phyloP scores from a whole-genome alignment of 768 basidiomycete species.

The Chalciporus piperatus region DNA sequence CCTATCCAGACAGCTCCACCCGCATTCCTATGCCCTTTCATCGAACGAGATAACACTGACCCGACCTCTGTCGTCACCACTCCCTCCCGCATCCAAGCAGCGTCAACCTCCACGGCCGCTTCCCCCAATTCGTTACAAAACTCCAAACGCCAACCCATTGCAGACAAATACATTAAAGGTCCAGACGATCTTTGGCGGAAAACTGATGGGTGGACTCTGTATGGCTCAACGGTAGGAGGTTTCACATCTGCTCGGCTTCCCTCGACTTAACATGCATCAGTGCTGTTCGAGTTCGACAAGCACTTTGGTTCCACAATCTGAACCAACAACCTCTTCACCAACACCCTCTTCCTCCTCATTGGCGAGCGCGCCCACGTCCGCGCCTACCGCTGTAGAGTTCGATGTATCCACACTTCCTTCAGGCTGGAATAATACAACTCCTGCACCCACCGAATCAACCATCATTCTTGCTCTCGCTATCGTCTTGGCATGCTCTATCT shows the following conservation, averaged over 20 bases:
- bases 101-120: neutral
- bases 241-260: neutral
- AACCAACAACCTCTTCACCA: neutral
- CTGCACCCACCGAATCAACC: conserved; percentile 36
- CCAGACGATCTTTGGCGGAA: conserved; percentile 58
- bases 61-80: neutral
- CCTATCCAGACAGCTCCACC: conserved; percentile 39
- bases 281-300: conserved; percentile 13
- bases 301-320: neutral
- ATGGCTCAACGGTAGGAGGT: conserved; percentile 64
- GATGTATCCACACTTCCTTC: conserved; percentile 42
- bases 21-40: conserved; percentile 59
- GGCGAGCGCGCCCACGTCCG: neutral
- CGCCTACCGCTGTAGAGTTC: conserved; percentile 18
- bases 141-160: conserved; percentile 31
- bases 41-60: conserved; percentile 24
- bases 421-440: conserved; percentile 43
- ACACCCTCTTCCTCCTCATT: neutral
- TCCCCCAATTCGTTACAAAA: conserved; percentile 11
- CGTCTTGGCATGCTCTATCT: conserved; percentile 59
- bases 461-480: conserved; percentile 59
- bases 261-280: conserved; percentile 9
- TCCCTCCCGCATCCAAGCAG: neutral
- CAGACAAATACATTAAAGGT: conserved; percentile 53
- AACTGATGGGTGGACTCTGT: conserved; percentile 54